A percentile compares a stretch with the other conserved stretches of the same genome.
These are phyloP conservation scores for Apiospora sp. DNA, from an alignment of 2,329 filamentous ascomycete genomes.

Conservation along the genomic window DNA sequence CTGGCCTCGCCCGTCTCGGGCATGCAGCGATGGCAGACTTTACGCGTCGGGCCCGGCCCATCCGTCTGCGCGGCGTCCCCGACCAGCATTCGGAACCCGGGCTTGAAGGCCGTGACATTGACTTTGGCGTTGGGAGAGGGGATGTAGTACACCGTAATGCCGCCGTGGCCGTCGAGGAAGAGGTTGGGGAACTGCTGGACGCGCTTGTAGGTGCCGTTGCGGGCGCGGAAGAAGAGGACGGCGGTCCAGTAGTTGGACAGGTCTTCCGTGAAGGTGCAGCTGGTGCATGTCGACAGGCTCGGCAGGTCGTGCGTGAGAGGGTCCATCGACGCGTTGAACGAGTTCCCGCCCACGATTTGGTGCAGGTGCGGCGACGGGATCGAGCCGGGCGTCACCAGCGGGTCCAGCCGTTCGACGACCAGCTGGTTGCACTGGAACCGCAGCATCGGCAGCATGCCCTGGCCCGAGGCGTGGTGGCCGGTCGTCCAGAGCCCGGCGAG, in stretches of 20 bases:
- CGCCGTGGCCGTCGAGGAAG: constrained; percentile 42
- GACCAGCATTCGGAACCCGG: constrained; percentile 44
- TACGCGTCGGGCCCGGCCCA: constrained; percentile 24
- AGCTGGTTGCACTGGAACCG: constrained; percentile 47
- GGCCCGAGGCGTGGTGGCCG: background rate
- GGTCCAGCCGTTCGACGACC: constrained; percentile 44
- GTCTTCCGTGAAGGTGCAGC: constrained; percentile 50
- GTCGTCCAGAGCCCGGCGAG: background rate
- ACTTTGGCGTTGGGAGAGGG: constrained; percentile 41
- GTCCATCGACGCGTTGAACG: constrained; percentile 40
- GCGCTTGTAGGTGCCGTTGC: constrained; percentile 46
- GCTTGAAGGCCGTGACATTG: constrained; percentile 40
- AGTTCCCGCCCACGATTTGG: constrained; percentile 43
- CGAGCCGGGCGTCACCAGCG: constrained; percentile 41
- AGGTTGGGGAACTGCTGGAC: constrained; percentile 43
- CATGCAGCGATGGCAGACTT: constrained; percentile 13
- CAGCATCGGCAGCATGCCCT: constrained; percentile 43
- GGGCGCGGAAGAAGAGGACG: constrained; percentile 49
- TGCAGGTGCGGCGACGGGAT: constrained; percentile 43
- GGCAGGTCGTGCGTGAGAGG: constrained; percentile 34
- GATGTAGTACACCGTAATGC: constrained; percentile 44
- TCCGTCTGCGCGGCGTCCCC: constrained; percentile 36
- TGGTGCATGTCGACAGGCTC: constrained; percentile 48
- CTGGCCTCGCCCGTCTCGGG: constrained; percentile 46
- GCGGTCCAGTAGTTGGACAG: constrained; percentile 53